These are phyloP conservation scores for Rosellinia necatrix DNA, from an alignment of 2,329 filamentous ascomycete species.

Conservation along the genomic window DNA sequence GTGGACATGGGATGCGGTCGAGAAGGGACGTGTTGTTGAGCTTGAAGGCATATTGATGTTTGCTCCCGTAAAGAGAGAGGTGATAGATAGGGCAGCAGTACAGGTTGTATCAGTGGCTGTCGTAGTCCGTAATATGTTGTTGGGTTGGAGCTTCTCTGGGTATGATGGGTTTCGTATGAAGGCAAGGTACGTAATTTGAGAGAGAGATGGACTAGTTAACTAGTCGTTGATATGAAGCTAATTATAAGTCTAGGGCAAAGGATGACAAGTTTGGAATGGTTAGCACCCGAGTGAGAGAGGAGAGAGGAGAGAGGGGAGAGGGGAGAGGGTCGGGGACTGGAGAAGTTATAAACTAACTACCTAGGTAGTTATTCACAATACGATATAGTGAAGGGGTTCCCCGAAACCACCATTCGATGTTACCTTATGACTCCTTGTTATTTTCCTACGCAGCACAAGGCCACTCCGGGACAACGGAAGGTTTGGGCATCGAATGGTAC, in stretches of 20 bases:
- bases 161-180: too few species aligned
- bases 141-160: neutral
- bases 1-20: conserved; percentile 37
- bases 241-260: too few species aligned
- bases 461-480: conserved; percentile 13
- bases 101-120: neutral
- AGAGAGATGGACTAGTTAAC: too few species aligned
- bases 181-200: neutral
- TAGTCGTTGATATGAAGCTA: too few species aligned
- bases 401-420: neutral
- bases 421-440: neutral
- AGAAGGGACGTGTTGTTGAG: conserved; percentile 33
- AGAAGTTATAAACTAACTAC: too few species aligned
- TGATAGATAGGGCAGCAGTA: neutral
- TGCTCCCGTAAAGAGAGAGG: too few species aligned
- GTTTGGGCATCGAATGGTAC: conserved; percentile 16
- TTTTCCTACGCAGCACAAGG: neutral
- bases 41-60: conserved; percentile 21
- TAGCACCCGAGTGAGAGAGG: too few species aligned
- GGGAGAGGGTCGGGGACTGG: too few species aligned
- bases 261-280: too few species aligned
- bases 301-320: too few species aligned
- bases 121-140: neutral
- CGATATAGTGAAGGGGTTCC: too few species aligned
- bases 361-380: too few species aligned